phyloP scores from a whole-genome alignment of 352 stramenopile genomes.

The Phytophthora ramorum region DNA sequence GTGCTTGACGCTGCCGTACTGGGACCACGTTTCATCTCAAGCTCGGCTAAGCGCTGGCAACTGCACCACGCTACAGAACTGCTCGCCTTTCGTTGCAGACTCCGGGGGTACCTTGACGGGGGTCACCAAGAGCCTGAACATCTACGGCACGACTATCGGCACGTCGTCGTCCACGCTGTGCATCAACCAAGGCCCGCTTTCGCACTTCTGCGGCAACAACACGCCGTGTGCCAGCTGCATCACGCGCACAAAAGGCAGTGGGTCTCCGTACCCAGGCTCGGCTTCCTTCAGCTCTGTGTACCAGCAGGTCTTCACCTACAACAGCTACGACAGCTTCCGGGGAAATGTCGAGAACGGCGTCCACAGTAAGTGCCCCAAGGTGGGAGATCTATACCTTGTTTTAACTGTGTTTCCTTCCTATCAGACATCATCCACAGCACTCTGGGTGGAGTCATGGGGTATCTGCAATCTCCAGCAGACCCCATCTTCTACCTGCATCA shows the following conservation, averaged over 20 bases:
- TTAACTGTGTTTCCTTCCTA: neutral
- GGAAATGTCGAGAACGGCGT: constrained; percentile 45
- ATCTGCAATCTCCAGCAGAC: constrained; percentile 53
- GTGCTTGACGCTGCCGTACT: constrained; percentile 73
- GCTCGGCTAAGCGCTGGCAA: constrained; percentile 19
- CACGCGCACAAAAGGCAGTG: constrained; percentile 21
- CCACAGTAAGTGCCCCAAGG: constrained; percentile 50
- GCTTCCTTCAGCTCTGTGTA: constrained; percentile 53
- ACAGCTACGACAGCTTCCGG: constrained; percentile 26
- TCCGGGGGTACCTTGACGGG: constrained; percentile 37
- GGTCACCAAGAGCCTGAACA: constrained; percentile 15
- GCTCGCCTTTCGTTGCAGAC: constrained; percentile 42
- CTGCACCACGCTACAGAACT: constrained; percentile 46
- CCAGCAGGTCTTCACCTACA: constrained; percentile 52
- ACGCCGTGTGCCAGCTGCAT: constrained; percentile 49
- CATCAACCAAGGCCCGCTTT: constrained; percentile 33
- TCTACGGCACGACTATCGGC: constrained; percentile 37
- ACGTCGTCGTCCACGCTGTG: constrained; percentile 35
- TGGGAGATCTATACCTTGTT: neutral
- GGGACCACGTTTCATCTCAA: constrained; percentile 53
- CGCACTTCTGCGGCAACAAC: constrained; percentile 57
- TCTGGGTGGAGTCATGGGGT: constrained; percentile 54
- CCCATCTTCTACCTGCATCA: constrained; percentile 69
- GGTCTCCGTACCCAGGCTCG: constrained; percentile 35
- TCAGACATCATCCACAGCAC: constrained; percentile 54